phyloP scores from a whole-genome alignment of 306 rosid genomes.

The Erythrophleum fordii region DNA sequence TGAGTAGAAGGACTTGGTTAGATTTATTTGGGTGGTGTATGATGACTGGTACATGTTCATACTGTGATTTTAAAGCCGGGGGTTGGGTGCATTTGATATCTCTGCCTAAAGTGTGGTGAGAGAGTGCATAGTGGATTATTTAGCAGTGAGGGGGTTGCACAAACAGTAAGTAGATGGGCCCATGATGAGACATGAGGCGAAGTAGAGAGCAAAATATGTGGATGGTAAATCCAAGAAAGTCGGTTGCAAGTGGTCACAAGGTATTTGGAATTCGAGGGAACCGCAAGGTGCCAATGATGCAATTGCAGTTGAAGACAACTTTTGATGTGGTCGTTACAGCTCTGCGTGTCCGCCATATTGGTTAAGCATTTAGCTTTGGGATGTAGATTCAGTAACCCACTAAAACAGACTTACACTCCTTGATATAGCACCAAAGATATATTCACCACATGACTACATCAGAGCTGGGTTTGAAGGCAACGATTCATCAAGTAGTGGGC shows the following conservation, averaged over 20 bases:
- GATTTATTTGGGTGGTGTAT: too few species aligned
- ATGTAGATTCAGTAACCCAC: not conserved
- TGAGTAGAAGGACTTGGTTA: too few species aligned
- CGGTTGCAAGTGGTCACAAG: not conserved
- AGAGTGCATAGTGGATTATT: too few species aligned
- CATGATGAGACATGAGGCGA: not conserved
- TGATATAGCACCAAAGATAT: not conserved
- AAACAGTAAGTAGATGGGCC: not conserved
- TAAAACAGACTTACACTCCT: not conserved
- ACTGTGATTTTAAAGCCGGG: too few species aligned
- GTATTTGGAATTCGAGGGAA: not conserved
- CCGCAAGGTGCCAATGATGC: not conserved
- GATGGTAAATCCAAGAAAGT: not conserved
- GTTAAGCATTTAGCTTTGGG: not conserved
- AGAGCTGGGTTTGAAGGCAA: not conserved
- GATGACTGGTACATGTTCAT: too few species aligned
- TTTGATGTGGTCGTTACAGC: not conserved
- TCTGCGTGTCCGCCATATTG: not conserved
- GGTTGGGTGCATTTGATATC: too few species aligned
- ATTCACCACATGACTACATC: not conserved
- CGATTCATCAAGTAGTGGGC: not conserved
- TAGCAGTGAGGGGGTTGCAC: not conserved
- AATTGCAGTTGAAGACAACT: not conserved
- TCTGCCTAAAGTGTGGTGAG: too few species aligned
- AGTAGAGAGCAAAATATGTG: not conserved